Percentiles rank a stretch among this genome's conserved stretches.
phyloP scores from a whole-genome alignment of 495 filamentous ascomycete species.

The Hyaloscypha hepaticicola region DNA sequence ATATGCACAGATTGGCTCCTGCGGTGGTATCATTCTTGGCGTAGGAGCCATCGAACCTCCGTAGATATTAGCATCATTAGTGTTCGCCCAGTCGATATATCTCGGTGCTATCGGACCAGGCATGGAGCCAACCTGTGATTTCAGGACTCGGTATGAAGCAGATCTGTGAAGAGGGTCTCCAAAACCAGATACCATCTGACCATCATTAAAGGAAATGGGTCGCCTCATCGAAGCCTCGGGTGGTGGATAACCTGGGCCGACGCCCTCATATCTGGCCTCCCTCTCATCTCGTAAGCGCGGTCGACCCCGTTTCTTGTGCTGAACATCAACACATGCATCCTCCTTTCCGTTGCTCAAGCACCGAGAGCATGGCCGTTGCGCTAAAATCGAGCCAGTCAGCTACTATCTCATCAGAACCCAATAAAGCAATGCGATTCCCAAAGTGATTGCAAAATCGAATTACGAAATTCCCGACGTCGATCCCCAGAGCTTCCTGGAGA shows the following conservation, averaged over 20 bases:
- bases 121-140: constrained; percentile 48
- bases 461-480: neutral
- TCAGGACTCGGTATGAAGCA: constrained; percentile 51
- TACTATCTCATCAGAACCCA: neutral
- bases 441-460: neutral
- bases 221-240: constrained; percentile 44
- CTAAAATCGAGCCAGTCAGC: constrained; percentile 39
- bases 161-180: constrained; percentile 48
- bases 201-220: constrained; percentile 42
- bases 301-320: constrained; percentile 93
- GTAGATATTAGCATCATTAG: constrained; percentile 47
- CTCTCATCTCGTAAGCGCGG: constrained; percentile 87
- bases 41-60: constrained; percentile 34
- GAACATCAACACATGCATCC: constrained; percentile 90
- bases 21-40: constrained; percentile 32
- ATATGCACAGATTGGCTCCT: constrained; percentile 48
- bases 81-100: constrained; percentile 45
- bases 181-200: constrained; percentile 37
- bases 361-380: constrained; percentile 60
- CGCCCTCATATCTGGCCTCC: constrained; percentile 52
- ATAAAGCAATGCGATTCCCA: neutral
- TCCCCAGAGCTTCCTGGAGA: neutral
- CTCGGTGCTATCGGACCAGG: constrained; percentile 43
- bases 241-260: constrained; percentile 42
- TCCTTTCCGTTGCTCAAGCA: constrained; percentile 64